Percentiles rank a stretch among this genome's conserved stretches.
Evolutionary conservation across 257 asterid species (phyloP).

Genomic region (Mitragyna speciosa): DNA sequence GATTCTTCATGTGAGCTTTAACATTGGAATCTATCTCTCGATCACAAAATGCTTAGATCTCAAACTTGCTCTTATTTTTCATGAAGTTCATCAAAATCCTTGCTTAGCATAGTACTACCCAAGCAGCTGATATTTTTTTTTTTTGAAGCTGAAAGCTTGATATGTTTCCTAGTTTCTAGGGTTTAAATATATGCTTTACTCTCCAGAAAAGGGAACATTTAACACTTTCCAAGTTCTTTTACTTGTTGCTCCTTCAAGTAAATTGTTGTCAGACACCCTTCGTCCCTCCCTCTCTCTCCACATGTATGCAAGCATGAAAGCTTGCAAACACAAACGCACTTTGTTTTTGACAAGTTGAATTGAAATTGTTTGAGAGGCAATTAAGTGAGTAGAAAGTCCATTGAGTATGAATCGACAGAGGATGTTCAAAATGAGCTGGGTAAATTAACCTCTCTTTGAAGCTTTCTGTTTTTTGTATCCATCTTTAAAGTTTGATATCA

Average conservation of each 20-base stretch:
- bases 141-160: background rate
- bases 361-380: too few species aligned
- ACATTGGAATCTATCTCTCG: background rate
- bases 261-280: too few species aligned
- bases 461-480: background rate
- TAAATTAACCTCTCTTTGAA: background rate
- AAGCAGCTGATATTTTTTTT: background rate
- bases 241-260: background rate
- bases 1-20: background rate
- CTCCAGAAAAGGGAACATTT: background rate
- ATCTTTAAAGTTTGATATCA: background rate
- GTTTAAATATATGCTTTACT: background rate
- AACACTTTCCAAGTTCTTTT: background rate
- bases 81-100: background rate
- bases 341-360: too few species aligned
- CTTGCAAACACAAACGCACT: too few species aligned
- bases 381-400: too few species aligned
- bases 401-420: background rate
- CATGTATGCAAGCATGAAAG: too few species aligned
- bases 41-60: background rate
- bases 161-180: background rate
- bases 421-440: background rate
- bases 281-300: too few species aligned
- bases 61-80: background rate
- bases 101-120: background rate